These are phyloP conservation scores for Oryza punctata DNA, from an alignment of 176 grass and related monocot genomes.

Conservation along the genomic window DNA sequence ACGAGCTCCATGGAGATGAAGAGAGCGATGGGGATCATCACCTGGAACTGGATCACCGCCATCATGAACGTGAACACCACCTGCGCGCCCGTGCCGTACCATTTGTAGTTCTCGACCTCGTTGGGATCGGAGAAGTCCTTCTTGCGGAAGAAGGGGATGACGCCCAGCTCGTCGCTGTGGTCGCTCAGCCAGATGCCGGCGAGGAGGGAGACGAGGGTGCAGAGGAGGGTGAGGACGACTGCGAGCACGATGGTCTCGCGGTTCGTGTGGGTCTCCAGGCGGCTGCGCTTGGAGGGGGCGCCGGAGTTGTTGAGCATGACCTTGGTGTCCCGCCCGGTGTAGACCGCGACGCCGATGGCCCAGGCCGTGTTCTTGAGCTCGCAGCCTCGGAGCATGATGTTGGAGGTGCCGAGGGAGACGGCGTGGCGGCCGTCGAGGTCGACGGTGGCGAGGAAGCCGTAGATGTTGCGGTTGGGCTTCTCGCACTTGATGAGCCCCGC, in stretches of 20 bases:
- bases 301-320: slow-evolving; percentile 95
- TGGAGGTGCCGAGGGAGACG: slow-evolving; percentile 73
- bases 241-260: slow-evolving; percentile 70
- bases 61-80: slow-evolving; percentile 82
- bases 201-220: slow-evolving; percentile 53
- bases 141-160: slow-evolving; percentile 73
- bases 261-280: slow-evolving; percentile 79
- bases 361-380: slow-evolving; percentile 93
- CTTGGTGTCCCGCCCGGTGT: slow-evolving; percentile 89
- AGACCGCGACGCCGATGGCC: slow-evolving; percentile 76
- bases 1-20: slow-evolving; percentile 98
- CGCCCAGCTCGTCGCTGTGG: slow-evolving; percentile 49
- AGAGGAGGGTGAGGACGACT: slow-evolving; percentile 47
- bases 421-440: slow-evolving; percentile 57
- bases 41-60: slow-evolving; percentile 80
- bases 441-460: slow-evolving; percentile 80
- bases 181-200: slow-evolving; percentile 69
- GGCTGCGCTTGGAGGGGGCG: slow-evolving; percentile 91
- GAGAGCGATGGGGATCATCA: slow-evolving; percentile 83
- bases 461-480: slow-evolving; percentile 87
- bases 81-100: slow-evolving; percentile 68
- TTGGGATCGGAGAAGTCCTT: slow-evolving; percentile 23
- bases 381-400: slow-evolving; percentile 84
- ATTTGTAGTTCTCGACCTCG: slow-evolving; percentile 46
- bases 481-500: slow-evolving; percentile 76